These are phyloP conservation scores for Thraustotheca clavata DNA, from an alignment of 352 stramenopile species.

Conservation along the genomic window DNA sequence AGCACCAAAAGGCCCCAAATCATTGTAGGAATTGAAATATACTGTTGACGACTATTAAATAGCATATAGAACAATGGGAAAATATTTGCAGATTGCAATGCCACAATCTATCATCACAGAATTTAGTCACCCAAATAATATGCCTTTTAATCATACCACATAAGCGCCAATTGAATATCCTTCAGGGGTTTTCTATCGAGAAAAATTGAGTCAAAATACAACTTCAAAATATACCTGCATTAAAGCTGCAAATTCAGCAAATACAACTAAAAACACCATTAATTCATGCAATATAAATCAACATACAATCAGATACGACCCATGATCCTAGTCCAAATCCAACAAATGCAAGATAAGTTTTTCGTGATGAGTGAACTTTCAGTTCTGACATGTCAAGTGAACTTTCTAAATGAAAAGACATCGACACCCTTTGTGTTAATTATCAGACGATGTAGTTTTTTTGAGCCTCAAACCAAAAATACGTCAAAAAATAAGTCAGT, in stretches of 20 bases:
- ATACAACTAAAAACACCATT: constrained; percentile 8
- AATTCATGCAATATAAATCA: neutral
- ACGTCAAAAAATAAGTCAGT: neutral
- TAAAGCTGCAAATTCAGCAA: constrained; percentile 6
- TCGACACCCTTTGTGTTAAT: too few species aligned
- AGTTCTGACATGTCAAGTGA: constrained; percentile 4
- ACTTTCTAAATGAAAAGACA: neutral
- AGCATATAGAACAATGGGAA: constrained; percentile 66
- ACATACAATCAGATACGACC: constrained; percentile 52
- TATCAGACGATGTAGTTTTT: neutral
- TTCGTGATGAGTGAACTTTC: neutral
- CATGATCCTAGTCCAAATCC: constrained; percentile 49
- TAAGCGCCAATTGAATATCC: constrained; percentile 1
- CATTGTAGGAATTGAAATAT: constrained; percentile 31
- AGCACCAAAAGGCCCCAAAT: constrained; percentile 53
- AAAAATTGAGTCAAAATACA: neutral
- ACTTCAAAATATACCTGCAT: constrained; percentile 1
- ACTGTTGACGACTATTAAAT: constrained; percentile 38
- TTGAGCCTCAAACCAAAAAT: neutral
- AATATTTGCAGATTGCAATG: constrained; percentile 57
- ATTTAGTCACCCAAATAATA: neutral
- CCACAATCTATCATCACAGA: constrained; percentile 35
- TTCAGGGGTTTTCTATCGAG: constrained; percentile 1
- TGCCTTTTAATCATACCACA: neutral
- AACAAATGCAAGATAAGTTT: constrained; percentile 33